Conservation (phyloP, 2,329 filamentous ascomycete genomes). For the Botrytis medusae region DNA sequence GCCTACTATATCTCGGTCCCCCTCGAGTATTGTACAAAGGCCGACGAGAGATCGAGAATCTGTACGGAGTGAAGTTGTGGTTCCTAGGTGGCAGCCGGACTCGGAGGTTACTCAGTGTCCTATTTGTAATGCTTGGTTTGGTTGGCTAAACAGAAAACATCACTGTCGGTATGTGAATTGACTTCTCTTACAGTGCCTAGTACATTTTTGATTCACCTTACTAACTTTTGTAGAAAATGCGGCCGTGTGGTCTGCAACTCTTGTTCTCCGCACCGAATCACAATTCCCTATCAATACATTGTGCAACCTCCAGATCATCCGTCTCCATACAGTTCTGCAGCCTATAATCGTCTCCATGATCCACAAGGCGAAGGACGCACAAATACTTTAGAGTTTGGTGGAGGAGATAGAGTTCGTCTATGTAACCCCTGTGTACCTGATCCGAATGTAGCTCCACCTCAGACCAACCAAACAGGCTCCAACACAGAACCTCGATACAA, state of each 20-base stretch:
- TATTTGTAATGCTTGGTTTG: conserved; percentile 78
- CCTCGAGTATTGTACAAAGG: neutral
- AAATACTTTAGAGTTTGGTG: conserved; percentile 48
- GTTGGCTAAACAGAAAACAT: conserved; percentile 74
- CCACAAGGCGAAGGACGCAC: conserved; percentile 29
- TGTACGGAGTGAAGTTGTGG: conserved; percentile 43
- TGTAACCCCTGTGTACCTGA: conserved; percentile 74
- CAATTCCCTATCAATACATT: conserved; percentile 90
- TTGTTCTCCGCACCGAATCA: conserved; percentile 93
- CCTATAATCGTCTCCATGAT: conserved; percentile 26
- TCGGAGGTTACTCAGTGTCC: conserved; percentile 78
- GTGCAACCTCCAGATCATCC: conserved; percentile 64
- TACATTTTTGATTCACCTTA: neutral
- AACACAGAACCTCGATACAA: conserved; percentile 17
- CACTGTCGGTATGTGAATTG: conserved; percentile 70
- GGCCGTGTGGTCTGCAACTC: conserved; percentile 85
- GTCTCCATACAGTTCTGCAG: conserved; percentile 21
- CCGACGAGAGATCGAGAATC: conserved; percentile 9
- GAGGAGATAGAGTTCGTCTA: conserved; percentile 66
- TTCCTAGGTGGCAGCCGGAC: conserved; percentile 88
- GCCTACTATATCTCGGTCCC: conserved; percentile 11
- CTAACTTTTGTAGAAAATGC: conserved; percentile 65
- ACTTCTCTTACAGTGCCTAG: neutral
- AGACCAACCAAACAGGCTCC: conserved; percentile 27
- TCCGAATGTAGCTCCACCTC: conserved; percentile 59